A percentile compares a stretch with the other conserved stretches of the same genome.
These are phyloP conservation scores for Saccharomyces hybrid DNA, from an alignment of 1,139 yeast genomes.

Conservation along the genomic window DNA sequence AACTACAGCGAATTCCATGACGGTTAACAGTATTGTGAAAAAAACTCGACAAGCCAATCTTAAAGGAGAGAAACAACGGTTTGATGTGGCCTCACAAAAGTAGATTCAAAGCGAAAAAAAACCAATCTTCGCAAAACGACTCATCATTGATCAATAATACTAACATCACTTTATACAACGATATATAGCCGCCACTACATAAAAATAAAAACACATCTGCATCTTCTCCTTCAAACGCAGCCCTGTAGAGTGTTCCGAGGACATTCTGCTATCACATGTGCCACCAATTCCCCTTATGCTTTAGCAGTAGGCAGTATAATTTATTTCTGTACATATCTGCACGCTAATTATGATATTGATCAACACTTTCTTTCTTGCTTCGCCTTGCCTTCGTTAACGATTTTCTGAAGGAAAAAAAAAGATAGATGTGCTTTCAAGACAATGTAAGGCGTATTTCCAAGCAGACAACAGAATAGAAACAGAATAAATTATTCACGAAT, in stretches of 20 bases:
- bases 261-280: not conserved
- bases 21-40: conserved; percentile 16
- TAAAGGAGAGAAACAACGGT: conserved; percentile 16
- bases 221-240: not conserved
- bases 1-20: conserved; percentile 13
- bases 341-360: not conserved
- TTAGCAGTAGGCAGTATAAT: too few relatives aligned
- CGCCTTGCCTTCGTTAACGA: not conserved
- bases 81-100: conserved; percentile 22
- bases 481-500: not conserved
- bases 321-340: not conserved
- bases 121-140: not conserved
- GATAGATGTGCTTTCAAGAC: not conserved
- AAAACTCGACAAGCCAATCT: conserved; percentile 19
- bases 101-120: not conserved
- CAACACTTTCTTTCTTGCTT: not conserved
- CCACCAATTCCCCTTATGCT: not conserved
- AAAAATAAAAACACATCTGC: not conserved
- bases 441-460: not conserved
- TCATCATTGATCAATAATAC: not conserved
- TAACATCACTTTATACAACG: not conserved
- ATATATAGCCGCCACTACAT: conserved; percentile 1
- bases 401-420: not conserved
- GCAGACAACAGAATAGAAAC: not conserved
- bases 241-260: not conserved